Percentiles rank a stretch among this genome's conserved stretches.
Conservation (phyloP, 2,329 filamentous ascomycete species). For the Diaporthe sp. region DNA sequence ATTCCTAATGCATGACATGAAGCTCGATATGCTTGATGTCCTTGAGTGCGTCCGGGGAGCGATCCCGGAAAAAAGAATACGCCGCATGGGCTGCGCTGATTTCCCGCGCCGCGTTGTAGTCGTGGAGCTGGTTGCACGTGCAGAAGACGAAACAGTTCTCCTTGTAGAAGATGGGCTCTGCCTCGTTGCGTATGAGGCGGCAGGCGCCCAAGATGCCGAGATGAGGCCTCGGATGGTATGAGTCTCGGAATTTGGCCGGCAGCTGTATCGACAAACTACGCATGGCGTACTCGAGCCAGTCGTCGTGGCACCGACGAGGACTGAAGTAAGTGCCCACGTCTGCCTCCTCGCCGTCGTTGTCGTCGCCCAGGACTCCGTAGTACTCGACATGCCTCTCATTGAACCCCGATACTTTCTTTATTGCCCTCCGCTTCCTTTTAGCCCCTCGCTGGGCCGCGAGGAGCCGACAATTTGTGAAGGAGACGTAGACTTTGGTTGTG, state of each 20-base stretch:
- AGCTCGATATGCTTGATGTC: background rate
- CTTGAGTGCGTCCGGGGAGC: background rate
- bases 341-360: background rate
- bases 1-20: background rate
- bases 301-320: background rate
- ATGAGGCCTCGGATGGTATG: background rate
- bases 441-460: background rate
- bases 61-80: background rate
- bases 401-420: background rate
- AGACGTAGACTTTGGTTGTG: background rate
- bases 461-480: background rate
- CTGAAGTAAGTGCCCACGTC: slow-evolving; percentile 4
- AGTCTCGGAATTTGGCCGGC: background rate
- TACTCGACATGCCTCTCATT: background rate
- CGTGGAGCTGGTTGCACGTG: background rate
- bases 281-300: background rate
- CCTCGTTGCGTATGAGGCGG: background rate
- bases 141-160: slow-evolving; percentile 7
- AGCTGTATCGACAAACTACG: too few species aligned
- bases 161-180: background rate
- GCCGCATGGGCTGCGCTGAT: background rate
- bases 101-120: background rate
- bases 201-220: background rate
- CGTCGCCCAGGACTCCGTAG: background rate
- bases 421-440: background rate